A percentile compares a stretch with the other conserved stretches of the same genome.
These are phyloP conservation scores for Alternaria arborescens DNA, from an alignment of 2,329 filamentous ascomycete species.

Conservation along the genomic window DNA sequence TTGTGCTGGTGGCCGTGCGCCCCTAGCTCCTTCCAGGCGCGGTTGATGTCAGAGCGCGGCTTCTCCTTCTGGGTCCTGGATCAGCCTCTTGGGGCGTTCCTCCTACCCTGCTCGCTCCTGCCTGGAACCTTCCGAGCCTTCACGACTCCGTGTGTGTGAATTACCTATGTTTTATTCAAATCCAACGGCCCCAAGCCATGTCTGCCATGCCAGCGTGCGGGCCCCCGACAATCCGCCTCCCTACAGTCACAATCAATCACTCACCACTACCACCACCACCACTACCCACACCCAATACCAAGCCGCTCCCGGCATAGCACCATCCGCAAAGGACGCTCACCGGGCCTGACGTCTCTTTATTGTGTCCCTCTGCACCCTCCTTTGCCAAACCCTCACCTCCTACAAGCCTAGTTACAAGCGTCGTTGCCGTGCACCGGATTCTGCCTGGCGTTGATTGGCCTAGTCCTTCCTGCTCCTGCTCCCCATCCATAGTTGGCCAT, in stretches of 20 bases:
- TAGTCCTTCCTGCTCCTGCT: conserved; percentile 36
- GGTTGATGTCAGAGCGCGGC: conserved; percentile 50
- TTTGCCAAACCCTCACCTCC: conserved; percentile 25
- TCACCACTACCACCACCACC: conserved; percentile 1
- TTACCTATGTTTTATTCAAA: conserved; percentile 52
- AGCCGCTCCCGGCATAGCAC: conserved; percentile 24
- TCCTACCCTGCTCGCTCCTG: conserved; percentile 33
- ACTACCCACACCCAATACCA: conserved; percentile 22
- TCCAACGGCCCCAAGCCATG: conserved; percentile 51
- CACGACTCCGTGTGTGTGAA: conserved; percentile 45
- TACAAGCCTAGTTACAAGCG: conserved; percentile 19
- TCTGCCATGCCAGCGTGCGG: conserved; percentile 41
- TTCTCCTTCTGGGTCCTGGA: conserved; percentile 52
- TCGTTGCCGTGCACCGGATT: conserved; percentile 32
- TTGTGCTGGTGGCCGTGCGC: conserved; percentile 31
- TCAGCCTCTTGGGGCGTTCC: conserved; percentile 49
- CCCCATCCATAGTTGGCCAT: conserved; percentile 27
- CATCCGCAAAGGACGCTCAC: conserved; percentile 10
- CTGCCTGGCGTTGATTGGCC: conserved; percentile 43
- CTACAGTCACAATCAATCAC: conserved; percentile 21
- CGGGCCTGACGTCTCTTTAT: conserved; percentile 28
- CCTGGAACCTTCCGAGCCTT: conserved; percentile 51
- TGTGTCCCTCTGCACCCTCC: conserved; percentile 25
- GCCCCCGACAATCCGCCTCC: conserved; percentile 37
- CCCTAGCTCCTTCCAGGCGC: conserved; percentile 35